These are phyloP conservation scores for Irpex sp. DNA, from an alignment of 1,284 basidiomycete species.

Conservation along the genomic window DNA sequence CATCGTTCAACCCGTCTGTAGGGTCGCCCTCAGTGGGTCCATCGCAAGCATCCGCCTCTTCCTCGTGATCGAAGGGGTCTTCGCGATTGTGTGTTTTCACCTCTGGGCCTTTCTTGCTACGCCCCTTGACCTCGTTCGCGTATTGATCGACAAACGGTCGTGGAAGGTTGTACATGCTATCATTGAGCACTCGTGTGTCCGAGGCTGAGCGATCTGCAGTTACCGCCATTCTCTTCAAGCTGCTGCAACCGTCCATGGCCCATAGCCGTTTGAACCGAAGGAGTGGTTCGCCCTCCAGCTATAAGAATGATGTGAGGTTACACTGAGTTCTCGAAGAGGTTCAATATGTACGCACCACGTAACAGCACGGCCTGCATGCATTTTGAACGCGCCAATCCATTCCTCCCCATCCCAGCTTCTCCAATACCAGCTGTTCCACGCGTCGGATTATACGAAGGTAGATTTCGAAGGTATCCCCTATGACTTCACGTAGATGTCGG, in stretches of 20 bases:
- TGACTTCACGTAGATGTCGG: background rate
- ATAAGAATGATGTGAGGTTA: too few relatives aligned
- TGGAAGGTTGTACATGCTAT: constrained; percentile 22
- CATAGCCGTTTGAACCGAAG: constrained; percentile 17
- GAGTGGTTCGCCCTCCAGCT: constrained; percentile 22
- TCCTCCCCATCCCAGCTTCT: constrained; percentile 15
- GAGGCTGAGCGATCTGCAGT: constrained; percentile 5
- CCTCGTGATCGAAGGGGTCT: background rate
- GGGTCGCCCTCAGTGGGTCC: constrained; percentile 14
- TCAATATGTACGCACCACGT: constrained; percentile 16
- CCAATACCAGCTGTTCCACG: constrained; percentile 9
- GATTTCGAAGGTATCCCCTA: constrained; percentile 21
- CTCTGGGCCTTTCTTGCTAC: background rate
- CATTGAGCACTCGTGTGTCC: constrained; percentile 12
- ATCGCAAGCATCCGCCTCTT: background rate
- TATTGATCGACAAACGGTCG: constrained; percentile 23
- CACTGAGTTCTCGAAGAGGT: too few relatives aligned
- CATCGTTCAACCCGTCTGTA: constrained; percentile 11
- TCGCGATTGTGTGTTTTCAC: background rate
- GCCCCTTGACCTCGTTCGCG: constrained; percentile 24
- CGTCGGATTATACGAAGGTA: constrained; percentile 21
- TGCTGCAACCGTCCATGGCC: constrained; percentile 10
- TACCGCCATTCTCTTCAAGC: constrained; percentile 21
- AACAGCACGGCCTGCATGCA: constrained; percentile 20
- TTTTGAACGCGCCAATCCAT: constrained; percentile 21